Conservation (phyloP, 306 rosid species). For the Cucurbita ficifolia region DNA sequence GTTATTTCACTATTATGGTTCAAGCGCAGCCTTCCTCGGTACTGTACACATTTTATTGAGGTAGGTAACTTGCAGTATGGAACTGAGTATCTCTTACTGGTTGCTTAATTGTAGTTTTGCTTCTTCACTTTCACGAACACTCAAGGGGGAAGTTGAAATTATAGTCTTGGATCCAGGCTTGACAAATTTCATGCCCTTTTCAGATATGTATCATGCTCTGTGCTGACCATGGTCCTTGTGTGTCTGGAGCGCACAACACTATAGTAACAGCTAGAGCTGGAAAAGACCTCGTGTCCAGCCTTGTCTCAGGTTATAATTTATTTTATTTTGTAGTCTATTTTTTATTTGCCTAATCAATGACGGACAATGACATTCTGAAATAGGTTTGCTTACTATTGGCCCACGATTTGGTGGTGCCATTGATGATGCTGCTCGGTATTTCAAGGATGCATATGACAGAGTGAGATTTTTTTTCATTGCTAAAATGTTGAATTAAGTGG, state of each 20-base stretch:
- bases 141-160: not conserved
- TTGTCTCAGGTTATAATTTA: constrained; percentile 55
- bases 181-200: constrained; percentile 32
- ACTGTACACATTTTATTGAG: constrained; percentile 92
- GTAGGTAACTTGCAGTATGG: constrained; percentile 16
- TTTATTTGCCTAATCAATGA: constrained; percentile 10
- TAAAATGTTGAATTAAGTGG: not conserved
- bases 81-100: not conserved
- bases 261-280: constrained; percentile 98
- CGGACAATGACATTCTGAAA: constrained; percentile 16
- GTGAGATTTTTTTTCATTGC: not conserved
- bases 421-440: constrained; percentile 98
- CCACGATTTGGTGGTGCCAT: constrained; percentile 99
- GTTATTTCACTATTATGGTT: constrained; percentile 81
- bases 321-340: not conserved
- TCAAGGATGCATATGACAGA: constrained; percentile 89
- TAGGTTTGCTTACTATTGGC: constrained; percentile 98
- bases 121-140: not conserved
- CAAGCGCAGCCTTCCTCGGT: constrained; percentile 97
- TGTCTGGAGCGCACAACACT: constrained; percentile 97
- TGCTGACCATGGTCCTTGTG: constrained; percentile 99
- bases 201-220: constrained; percentile 96
- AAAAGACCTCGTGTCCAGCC: constrained; percentile 93
- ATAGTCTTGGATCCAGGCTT: not conserved
- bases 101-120: not conserved